These are phyloP conservation scores for Prunus armeniaca DNA, from an alignment of 306 rosid species.

Conservation along the genomic window DNA sequence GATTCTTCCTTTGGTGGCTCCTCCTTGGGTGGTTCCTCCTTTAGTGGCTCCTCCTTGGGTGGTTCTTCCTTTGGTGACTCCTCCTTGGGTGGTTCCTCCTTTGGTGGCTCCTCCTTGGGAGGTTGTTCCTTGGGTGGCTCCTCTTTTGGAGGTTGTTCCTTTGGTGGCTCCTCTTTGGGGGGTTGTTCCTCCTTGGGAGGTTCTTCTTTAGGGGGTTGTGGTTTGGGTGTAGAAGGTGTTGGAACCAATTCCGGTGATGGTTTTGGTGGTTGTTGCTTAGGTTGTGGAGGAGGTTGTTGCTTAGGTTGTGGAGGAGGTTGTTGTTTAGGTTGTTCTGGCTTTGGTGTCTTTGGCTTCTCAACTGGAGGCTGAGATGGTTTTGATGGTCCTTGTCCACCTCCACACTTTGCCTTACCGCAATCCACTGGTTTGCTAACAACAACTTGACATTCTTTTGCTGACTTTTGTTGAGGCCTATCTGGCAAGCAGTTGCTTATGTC, in stretches of 20 bases:
- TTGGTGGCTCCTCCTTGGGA: no score
- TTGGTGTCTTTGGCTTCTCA: constrained; percentile 13
- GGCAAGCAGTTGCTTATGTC: constrained; percentile 58
- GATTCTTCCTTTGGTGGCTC: not conserved
- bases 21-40: not conserved
- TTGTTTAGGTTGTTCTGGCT: constrained; percentile 2
- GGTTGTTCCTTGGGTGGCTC: no score
- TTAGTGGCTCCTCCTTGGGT: not conserved
- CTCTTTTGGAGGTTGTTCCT: not conserved
- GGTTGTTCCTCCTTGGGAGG: no score
- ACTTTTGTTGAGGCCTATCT: constrained; percentile 55
- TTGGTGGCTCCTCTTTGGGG: no score
- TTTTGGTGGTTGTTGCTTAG: not conserved
- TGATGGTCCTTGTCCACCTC: constrained; percentile 15
- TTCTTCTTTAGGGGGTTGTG: not conserved
- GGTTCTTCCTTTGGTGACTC: constrained; percentile 7
- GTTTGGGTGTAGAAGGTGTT: not conserved
- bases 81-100: no score
- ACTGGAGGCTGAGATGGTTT: constrained; percentile 8
- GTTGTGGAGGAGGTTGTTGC: not conserved
- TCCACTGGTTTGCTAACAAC: constrained; percentile 60
- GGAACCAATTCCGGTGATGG: not conserved
- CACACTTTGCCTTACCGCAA: constrained; percentile 63
- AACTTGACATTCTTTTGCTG: constrained; percentile 19
- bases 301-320: not conserved